Evolutionary conservation across 208 protist species (phyloP).

Genomic region (Trichomonas tenax): DNA sequence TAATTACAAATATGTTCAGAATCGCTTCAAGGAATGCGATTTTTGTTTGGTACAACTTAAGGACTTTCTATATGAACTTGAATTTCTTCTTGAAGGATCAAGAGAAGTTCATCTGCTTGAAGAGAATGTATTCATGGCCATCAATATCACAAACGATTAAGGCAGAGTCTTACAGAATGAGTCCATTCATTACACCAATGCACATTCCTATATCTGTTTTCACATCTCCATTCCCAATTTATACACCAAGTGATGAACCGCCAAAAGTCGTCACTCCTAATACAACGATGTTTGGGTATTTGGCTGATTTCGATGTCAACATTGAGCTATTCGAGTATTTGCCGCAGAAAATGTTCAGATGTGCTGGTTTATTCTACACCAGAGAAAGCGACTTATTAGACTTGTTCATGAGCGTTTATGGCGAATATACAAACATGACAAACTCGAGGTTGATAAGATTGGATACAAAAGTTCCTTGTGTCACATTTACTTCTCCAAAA

Average conservation of each 20-base stretch:
- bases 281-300: neutral
- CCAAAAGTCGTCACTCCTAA: neutral
- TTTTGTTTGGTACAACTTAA: neutral
- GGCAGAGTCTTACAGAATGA: neutral
- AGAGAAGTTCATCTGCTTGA: neutral
- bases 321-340: neutral
- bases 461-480: neutral
- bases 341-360: neutral
- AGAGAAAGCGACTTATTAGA: neutral
- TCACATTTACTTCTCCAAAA: neutral
- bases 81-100: neutral
- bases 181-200: neutral
- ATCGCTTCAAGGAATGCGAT: neutral
- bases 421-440: neutral
- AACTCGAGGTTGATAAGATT: neutral
- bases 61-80: neutral
- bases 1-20: neutral
- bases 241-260: neutral
- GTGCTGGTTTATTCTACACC: neutral
- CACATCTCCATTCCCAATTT: neutral
- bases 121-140: neutral
- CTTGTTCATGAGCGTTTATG: neutral
- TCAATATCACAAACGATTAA: neutral
- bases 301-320: neutral
- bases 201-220: neutral